Base-by-base conservation (phyloP, 2,329 filamentous ascomycete genomes). In the Colletotrichum spaethianum region DNA sequence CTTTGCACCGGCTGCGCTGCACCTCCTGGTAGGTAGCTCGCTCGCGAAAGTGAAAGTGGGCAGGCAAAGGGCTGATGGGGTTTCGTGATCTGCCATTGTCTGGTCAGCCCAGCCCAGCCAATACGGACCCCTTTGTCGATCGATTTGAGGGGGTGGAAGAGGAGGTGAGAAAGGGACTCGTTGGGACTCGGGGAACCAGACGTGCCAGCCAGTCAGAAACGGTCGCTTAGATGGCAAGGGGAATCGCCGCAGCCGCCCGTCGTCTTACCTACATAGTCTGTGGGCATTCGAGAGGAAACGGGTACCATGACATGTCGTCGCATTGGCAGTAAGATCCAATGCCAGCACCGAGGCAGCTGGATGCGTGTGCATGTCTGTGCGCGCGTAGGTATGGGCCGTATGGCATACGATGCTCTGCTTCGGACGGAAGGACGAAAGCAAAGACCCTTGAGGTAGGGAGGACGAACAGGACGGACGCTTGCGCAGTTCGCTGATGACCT, bases 71-170 rank as follows among this genome's bases (percentile, higher is more conserved):
- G 57, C 26, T 42, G 55, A 26, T 26, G 40, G 48, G 16, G 50
- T 53, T 67, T 8, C 16, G 60, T 53, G 28, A 50, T 62, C 57
- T 63, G 42, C 38, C 36, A 56, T 55, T 42, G 36, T 44, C 46
- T 63, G 23, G 28, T 46, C 23, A 31, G 16, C 42, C 16, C 31
- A 7, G 31, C 52, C n/a, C 31, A 20, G 20, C 33, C 38, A 63
- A 63, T 67, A 61, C 40, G 48, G 63, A 57, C 42, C 53, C 62
- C 31, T 61, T 61, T 55, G 67, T 40, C 67, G 67, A 70, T 70
- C 67, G n/a, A 55, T 46, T 61, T 46, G 63, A 56, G 44, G 28
- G 55, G 9, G 2, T 33, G 26, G 38, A 61, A 55, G 63, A 65
- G 62, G 53, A 65, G 67, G 55, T 59, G 61, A 42, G 26, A 38